Conservation (phyloP, 78 protist species). For the Pigoraptor vietnamica region DNA sequence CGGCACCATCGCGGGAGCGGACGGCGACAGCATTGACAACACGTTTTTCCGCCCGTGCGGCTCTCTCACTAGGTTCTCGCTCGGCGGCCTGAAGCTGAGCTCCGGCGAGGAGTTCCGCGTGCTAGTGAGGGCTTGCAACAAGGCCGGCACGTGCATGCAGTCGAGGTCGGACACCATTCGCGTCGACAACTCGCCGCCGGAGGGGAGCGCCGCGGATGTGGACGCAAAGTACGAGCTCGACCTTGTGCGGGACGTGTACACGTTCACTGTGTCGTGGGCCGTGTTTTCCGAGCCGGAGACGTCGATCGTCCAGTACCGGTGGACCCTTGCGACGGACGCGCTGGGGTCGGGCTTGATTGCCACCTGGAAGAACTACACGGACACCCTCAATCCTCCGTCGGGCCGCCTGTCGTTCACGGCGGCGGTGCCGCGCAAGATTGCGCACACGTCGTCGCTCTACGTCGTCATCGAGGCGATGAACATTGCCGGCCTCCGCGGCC, state of each 20-base stretch:
- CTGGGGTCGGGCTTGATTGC: not conserved
- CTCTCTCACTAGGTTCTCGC: not conserved
- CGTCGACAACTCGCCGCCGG: not conserved
- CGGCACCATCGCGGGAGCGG: not conserved
- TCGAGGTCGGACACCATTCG: not conserved
- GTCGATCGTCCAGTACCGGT: not conserved
- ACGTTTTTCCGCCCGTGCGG: not conserved
- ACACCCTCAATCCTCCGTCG: not conserved
- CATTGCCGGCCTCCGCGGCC: not conserved
- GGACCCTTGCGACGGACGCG: not conserved
- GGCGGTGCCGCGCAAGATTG: not conserved
- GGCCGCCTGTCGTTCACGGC: not conserved
- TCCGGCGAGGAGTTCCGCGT: not conserved
- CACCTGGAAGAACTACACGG: not conserved
- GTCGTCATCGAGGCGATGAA: not conserved
- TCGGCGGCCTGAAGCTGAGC: not conserved
- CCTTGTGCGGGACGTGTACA: not conserved
- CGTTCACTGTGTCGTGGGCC: not conserved
- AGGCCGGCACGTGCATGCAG: not conserved
- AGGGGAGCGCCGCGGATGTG: not conserved
- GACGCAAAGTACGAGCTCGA: not conserved
- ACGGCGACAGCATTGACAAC: not conserved
- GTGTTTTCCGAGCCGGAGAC: not conserved
- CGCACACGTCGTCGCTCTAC: not conserved
- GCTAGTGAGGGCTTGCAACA: not conserved